Evolutionary conservation across 2,329 filamentous ascomycete genomes (phyloP).

Genomic region (Neofusicoccum cordaticola): DNA sequence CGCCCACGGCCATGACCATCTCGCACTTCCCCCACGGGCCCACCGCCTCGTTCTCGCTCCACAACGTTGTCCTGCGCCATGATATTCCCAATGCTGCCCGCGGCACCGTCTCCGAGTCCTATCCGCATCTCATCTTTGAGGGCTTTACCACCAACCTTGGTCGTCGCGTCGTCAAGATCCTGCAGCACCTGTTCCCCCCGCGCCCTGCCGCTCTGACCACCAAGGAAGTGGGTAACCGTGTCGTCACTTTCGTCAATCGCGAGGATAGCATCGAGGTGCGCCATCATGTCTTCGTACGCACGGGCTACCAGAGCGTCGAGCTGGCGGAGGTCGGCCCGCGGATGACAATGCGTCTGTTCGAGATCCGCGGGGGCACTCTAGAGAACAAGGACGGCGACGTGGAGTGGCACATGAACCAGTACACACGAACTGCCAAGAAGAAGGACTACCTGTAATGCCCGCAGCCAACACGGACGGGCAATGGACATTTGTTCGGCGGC

Average conservation of each 20-base stretch:
- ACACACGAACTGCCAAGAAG: constrained; percentile 88
- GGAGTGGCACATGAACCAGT: constrained; percentile 95
- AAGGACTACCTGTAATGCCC: constrained; percentile 79
- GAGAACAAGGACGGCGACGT: constrained; percentile 95
- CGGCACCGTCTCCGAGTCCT: constrained; percentile 87
- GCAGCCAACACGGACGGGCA: constrained; percentile 1
- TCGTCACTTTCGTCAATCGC: constrained; percentile 92
- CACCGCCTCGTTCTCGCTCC: constrained; percentile 80
- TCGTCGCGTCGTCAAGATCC: constrained; percentile 77
- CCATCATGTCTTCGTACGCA: constrained; percentile 91
- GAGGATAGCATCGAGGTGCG: constrained; percentile 86
- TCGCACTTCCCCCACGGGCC: constrained; percentile 87
- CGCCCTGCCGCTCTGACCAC: constrained; percentile 62
- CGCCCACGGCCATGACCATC: constrained; percentile 82
- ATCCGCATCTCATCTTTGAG: constrained; percentile 94
- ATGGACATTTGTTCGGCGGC: not conserved
- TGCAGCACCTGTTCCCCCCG: constrained; percentile 93
- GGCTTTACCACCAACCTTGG: constrained; percentile 82
- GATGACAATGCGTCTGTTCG: constrained; percentile 96
- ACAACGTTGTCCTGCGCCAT: constrained; percentile 88
- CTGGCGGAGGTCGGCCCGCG: constrained; percentile 85
- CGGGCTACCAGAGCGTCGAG: constrained; percentile 84
- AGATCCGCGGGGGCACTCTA: constrained; percentile 85
- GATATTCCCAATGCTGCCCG: constrained; percentile 86
- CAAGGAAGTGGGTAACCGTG: constrained; percentile 76